Conservation (phyloP, 1,284 basidiomycete genomes). For the Schizophyllum amplum region DNA sequence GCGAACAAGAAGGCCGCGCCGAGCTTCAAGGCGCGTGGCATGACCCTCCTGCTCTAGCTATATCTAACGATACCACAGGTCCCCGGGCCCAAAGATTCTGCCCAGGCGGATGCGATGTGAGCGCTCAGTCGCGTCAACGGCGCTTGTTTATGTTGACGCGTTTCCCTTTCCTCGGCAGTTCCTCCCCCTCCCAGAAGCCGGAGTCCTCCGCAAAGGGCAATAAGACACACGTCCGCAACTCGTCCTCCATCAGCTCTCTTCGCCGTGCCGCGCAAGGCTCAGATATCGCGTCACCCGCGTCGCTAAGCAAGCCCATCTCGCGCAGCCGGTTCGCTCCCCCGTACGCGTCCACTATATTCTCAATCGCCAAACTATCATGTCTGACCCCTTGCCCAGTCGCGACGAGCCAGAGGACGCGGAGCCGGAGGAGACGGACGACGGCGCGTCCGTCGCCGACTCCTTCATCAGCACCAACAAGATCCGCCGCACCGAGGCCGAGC, state of each 20-base stretch:
- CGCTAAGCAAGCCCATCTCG: constrained; percentile 19
- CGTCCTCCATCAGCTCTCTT: constrained; percentile 23
- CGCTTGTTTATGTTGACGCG: not conserved
- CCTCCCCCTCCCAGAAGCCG: no score
- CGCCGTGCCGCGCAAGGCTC: constrained; percentile 18
- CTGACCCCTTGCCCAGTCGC: not conserved
- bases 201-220: constrained; percentile 15
- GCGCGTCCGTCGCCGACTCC: constrained; percentile 40
- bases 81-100: not conserved
- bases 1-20: not conserved
- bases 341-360: not conserved
- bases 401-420: not conserved
- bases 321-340: constrained; percentile 9
- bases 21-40: not conserved
- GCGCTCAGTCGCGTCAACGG: not conserved
- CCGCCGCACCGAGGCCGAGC: constrained; percentile 49
- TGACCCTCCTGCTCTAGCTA: not conserved
- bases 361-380: not conserved
- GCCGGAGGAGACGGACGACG: constrained; percentile 34
- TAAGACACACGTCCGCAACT: constrained; percentile 19
- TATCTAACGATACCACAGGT: not conserved
- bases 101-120: not conserved
- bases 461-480: constrained; percentile 29
- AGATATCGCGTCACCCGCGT: constrained; percentile 12
- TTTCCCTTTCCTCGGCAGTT: no score